phyloP scores from a whole-genome alignment of 2,329 filamentous ascomycete species.

The Bipolaris victoriae region DNA sequence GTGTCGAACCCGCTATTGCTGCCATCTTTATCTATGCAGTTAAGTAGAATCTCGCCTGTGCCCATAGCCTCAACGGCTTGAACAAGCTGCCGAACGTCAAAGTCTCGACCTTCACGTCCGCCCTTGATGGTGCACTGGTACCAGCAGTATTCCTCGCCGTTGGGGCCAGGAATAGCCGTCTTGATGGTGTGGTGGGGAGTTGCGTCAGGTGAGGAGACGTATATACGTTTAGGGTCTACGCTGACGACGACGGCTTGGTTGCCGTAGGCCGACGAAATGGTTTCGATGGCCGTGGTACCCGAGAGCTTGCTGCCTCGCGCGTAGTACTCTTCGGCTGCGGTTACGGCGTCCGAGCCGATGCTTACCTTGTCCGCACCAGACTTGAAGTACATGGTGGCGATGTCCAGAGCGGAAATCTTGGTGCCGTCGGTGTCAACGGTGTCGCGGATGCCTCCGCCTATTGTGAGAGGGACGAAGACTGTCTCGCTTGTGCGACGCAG shows the following conservation, averaged over 20 bases:
- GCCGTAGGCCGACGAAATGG: conserved; percentile 91
- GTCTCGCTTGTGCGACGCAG: conserved; percentile 83
- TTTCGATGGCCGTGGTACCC: conserved; percentile 91
- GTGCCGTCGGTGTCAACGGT: conserved; percentile 88
- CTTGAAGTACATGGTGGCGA: conserved; percentile 97
- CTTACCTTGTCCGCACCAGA: conserved; percentile 97
- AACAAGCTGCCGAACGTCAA: conserved; percentile 88
- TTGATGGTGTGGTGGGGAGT: conserved; percentile 77
- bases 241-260: conserved; percentile 96
- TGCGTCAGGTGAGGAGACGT: conserved; percentile 71
- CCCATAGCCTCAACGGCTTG: conserved; percentile 95
- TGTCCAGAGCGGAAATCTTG: conserved; percentile 85
- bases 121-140: conserved; percentile 98
- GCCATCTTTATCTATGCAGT: conserved; percentile 97
- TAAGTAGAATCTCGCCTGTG: conserved; percentile 89
- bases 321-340: conserved; percentile 91
- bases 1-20: conserved; percentile 94
- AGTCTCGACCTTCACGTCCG: conserved; percentile 88
- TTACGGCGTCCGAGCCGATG: conserved; percentile 92
- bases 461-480: conserved; percentile 94
- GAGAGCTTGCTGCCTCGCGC: conserved; percentile 69
- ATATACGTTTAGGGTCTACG: conserved; percentile 90
- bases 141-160: conserved; percentile 86
- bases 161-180: conserved; percentile 72
- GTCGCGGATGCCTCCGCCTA: conserved; percentile 94